Conservation (phyloP, 75 land plant genomes). For the Ceratopteris richardii region DNA sequence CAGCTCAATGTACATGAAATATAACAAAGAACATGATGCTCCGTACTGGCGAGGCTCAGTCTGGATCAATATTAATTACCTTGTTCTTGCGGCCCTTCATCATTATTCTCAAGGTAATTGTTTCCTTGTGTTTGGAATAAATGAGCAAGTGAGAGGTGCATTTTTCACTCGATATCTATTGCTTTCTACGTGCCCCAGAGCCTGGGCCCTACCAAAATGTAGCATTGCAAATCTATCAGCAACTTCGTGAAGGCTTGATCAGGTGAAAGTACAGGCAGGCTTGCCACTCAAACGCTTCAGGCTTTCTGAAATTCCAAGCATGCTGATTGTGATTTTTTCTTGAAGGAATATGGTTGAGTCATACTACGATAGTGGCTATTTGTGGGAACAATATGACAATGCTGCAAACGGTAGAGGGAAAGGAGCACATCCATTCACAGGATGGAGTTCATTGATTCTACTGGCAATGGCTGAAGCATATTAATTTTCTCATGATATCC, state of each 20-base stretch:
- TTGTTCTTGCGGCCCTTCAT: slow-evolving; percentile 75
- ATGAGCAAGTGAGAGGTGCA: too few species aligned
- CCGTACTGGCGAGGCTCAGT: slow-evolving; percentile 99
- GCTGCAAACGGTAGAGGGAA: slow-evolving; percentile 69
- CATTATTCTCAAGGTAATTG: slow-evolving; percentile 79
- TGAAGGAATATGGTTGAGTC: slow-evolving; percentile 76
- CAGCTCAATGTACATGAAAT: slow-evolving; percentile 94
- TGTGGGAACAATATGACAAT: slow-evolving; percentile 97
- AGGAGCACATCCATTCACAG: slow-evolving; percentile 89
- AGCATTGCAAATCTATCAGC: slow-evolving; percentile 41
- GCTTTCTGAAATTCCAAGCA: too few species aligned
- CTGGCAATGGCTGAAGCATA: slow-evolving; percentile 82
- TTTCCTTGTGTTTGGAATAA: too few species aligned
- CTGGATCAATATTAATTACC: slow-evolving; percentile 97
- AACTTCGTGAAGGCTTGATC: slow-evolving; percentile 73
- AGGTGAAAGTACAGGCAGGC: slow-evolving; percentile 25
- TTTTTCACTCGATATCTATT: too few species aligned
- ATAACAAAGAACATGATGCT: slow-evolving; percentile 96
- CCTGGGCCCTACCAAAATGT: slow-evolving; percentile 64
- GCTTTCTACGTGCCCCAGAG: slow-evolving; percentile 25
- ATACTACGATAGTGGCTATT: slow-evolving; percentile 66
- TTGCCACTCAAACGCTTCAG: too few species aligned
- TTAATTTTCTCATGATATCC: too few species aligned
- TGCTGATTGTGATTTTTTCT: background rate
- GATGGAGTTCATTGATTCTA: slow-evolving; percentile 91